Percentiles rank a stretch among this genome's conserved stretches.
phyloP scores from a whole-genome alignment of 306 rosid species.

The Argentina anserina region DNA sequence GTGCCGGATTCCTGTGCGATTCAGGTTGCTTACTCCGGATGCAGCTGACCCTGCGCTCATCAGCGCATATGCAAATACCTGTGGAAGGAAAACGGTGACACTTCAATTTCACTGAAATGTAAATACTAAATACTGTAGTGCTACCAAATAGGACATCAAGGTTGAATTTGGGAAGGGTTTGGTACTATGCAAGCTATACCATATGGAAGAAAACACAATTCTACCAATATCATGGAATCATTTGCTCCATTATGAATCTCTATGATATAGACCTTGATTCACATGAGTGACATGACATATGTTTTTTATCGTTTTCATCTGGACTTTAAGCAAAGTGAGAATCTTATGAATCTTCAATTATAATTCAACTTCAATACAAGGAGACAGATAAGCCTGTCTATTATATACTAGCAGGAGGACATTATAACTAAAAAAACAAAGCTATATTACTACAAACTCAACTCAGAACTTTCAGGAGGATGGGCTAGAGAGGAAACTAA shows the following conservation, averaged over 20 bases:
- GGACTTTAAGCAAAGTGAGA: neutral
- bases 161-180: neutral
- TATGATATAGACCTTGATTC: neutral
- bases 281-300: neutral
- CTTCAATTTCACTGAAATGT: neutral
- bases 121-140: neutral
- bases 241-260: neutral
- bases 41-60: slow-evolving; percentile 93
- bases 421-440: neutral
- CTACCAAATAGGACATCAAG: neutral
- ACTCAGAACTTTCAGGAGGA: neutral
- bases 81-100: slow-evolving; percentile 2
- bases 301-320: neutral
- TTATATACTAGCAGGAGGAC: neutral
- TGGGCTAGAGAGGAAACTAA: neutral
- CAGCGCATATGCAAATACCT: slow-evolving; percentile 83
- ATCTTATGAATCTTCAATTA: neutral
- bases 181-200: neutral
- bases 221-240: neutral
- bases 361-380: neutral
- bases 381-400: neutral
- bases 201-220: neutral
- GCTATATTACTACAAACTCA: neutral
- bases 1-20: slow-evolving; percentile 75
- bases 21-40: slow-evolving; percentile 79